These are phyloP conservation scores for Heimioporus sp. DNA, from an alignment of 768 basidiomycete genomes.

Conservation along the genomic window DNA sequence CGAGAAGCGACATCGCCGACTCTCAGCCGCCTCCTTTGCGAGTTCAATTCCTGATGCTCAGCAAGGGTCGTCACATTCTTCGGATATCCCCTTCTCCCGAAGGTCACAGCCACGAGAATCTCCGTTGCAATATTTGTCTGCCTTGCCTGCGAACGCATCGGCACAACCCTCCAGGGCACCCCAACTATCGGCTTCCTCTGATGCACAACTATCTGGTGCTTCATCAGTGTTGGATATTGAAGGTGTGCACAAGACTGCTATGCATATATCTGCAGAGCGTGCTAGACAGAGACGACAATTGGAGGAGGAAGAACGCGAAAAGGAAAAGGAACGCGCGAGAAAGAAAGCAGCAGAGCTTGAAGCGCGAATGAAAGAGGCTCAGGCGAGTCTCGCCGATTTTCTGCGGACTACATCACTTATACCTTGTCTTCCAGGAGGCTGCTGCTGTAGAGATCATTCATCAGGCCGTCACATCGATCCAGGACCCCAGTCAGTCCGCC, in stretches of 20 bases:
- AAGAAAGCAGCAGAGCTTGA: conserved; percentile 78
- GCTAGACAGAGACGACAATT: conserved; percentile 76
- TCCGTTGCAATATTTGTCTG: conserved; percentile 34
- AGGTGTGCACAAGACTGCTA: conserved; percentile 66
- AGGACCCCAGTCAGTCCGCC: conserved; percentile 5
- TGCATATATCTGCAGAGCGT: conserved; percentile 84
- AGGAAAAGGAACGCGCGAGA: conserved; percentile 75
- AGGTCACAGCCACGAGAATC: conserved; percentile 47
- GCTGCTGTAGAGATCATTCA: conserved; percentile 46
- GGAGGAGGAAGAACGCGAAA: conserved; percentile 82
- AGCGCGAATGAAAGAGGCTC: conserved; percentile 50
- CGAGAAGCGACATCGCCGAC: conserved; percentile 22
- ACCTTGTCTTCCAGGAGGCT: conserved; percentile 26
- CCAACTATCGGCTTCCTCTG: conserved; percentile 45
- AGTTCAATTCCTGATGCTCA: conserved; percentile 22
- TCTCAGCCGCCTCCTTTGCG: conserved; percentile 21
- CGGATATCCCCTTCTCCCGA: conserved; percentile 18
- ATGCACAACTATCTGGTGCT: conserved; percentile 38
- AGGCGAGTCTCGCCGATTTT: conserved; percentile 13
- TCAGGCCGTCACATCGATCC: conserved; percentile 38
- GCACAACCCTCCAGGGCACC: conserved; percentile 21
- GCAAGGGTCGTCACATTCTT: conserved; percentile 18
- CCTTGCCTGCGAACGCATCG: conserved; percentile 14
- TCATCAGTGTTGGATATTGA: conserved; percentile 49
- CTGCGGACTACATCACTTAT: conserved; percentile 8